A percentile compares a stretch with the other conserved stretches of the same genome.
These are phyloP conservation scores for Piloderma croceum DNA, from an alignment of 768 basidiomycete species.

Conservation along the genomic window DNA sequence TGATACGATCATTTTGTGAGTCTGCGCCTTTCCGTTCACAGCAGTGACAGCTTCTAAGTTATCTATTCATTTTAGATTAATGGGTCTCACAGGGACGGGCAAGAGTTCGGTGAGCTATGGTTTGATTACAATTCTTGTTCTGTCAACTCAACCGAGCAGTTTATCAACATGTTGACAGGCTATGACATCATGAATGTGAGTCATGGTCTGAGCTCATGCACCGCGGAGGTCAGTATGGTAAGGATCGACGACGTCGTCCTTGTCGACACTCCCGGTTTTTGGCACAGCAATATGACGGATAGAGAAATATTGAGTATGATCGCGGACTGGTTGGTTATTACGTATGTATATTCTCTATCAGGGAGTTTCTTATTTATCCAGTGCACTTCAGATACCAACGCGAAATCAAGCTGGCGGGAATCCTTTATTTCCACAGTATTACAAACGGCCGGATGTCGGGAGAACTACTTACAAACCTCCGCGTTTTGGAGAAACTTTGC, in stretches of 20 bases:
- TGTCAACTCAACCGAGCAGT: conserved; percentile 8
- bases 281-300: no score
- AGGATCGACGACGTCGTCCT: no score
- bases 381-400: no score
- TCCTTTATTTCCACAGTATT: conserved; percentile 21
- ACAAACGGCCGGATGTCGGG: conserved; percentile 18
- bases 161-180: conserved; percentile 13
- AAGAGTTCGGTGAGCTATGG: no score
- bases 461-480: conserved; percentile 11
- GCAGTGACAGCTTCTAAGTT: no score
- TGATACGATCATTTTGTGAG: no score
- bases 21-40: no score
- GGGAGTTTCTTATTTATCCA: no score
- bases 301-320: conserved; percentile 10
- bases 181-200: conserved; percentile 7
- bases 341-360: no score
- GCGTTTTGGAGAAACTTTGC: conserved; percentile 13
- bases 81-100: conserved; percentile 23
- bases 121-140: neutral
- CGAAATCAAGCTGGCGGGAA: conserved; percentile 11
- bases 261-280: no score
- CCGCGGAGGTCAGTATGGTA: no score
- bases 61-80: conserved; percentile 19
- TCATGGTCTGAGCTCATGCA: conserved; percentile 12
- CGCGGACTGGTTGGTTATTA: no score